phyloP scores from a whole-genome alignment of 768 basidiomycete species.

The Boletus tylopilopsis region DNA sequence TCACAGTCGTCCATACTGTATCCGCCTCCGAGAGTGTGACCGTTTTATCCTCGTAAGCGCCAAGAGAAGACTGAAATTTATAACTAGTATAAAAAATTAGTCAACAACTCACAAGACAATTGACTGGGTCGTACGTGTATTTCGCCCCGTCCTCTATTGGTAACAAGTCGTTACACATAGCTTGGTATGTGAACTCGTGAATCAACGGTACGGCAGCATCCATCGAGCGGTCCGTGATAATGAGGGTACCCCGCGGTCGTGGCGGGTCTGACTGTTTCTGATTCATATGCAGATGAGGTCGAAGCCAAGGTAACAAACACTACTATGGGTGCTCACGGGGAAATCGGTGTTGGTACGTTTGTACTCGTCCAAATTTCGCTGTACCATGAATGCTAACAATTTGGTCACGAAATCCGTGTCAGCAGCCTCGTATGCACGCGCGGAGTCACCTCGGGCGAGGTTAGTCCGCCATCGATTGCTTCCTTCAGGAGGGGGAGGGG shows the following conservation, averaged over 20 bases:
- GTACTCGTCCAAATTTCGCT: constrained; percentile 80
- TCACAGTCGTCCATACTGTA: constrained; percentile 85
- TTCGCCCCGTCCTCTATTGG: constrained; percentile 81
- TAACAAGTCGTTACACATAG: constrained; percentile 95
- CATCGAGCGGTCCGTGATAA: constrained; percentile 97
- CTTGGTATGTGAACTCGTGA: constrained; percentile 99
- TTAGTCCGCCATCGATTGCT: constrained; percentile 77
- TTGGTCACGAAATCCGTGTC: constrained; percentile 78
- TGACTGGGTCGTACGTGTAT: constrained; percentile 67
- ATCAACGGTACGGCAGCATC: constrained; percentile 86
- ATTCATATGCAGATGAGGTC: neutral
- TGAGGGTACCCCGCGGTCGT: constrained; percentile 73
- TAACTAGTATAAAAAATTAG: constrained; percentile 49
- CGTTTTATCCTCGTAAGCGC: constrained; percentile 83
- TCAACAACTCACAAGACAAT: constrained; percentile 4
- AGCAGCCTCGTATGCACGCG: constrained; percentile 64
- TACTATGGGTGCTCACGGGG: constrained; percentile 51
- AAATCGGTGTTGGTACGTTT: constrained; percentile 85
- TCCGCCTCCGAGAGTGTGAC: constrained; percentile 86
- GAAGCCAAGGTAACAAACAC: neutral
- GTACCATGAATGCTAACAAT: constrained; percentile 82
- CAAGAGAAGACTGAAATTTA: constrained; percentile 87
- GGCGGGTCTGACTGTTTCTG: constrained; percentile 54
- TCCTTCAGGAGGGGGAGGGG: constrained; percentile 60
- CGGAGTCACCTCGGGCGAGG: constrained; percentile 67